Base-by-base conservation (phyloP, 306 rosid genomes). In the Cercis canadensis region DNA sequence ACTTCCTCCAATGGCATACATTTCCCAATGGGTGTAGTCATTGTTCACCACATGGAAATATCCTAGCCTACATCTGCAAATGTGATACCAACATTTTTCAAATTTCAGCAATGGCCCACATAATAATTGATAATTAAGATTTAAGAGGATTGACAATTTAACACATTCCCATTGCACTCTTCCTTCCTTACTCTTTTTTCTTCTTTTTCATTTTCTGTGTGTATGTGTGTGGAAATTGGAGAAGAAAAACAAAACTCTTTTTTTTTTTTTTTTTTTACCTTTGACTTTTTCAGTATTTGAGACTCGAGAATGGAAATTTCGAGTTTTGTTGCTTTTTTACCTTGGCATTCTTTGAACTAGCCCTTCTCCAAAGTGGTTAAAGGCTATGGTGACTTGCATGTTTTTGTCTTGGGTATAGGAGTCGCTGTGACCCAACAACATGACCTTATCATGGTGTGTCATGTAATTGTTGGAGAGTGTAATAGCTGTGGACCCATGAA, bases 21-120 rank as follows among this genome's bases (percentile, higher is more conserved):
- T 94, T 87, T 94, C 97, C 99, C 99, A 94, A 41, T 94, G 99
- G 31, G 97, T 91, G 13, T 94, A 94, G 99, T 94, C 99, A 87
- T 94, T 94, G 88, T 94, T 94, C 67, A 94, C 97, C 82, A 94
- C 99, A 80, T 94, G 99, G 65, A 94, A 94, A 59, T 94, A 94
- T 21, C 99, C 99, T 76, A 86, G 97, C 83, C 99, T 86, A 50
- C 99, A 94, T 73, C 98, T 93, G 81, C 80, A 75, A 39, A 5
- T 51, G 9, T 8, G 54, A 17, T 31, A 60, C 65, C 54, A 17
- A 47, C 2, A 16, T 44, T 72, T 53, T 70, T 65, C 43, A 36
- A 70, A 69, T 21, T 19, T 78, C 50, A 33, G n/a, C 37, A 83
- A 31, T 16, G 41, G 31, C 80, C 76, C 77, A 77, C 80, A 69